phyloP scores from a whole-genome alignment of 148 eudicot species.

The Suaeda aralocaspica region DNA sequence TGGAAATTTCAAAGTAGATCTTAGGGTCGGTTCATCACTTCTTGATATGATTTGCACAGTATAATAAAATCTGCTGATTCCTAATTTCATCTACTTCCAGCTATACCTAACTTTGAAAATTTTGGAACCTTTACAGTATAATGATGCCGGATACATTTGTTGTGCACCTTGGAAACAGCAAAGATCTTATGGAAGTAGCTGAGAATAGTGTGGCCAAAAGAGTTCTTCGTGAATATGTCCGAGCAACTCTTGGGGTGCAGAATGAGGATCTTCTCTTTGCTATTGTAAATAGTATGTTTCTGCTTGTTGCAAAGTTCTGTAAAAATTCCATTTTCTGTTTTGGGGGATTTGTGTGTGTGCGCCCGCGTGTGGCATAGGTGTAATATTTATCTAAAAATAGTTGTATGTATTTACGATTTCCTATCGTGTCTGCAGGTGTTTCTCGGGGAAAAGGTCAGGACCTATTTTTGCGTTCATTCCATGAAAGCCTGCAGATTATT shows the following conservation, averaged over 20 bases:
- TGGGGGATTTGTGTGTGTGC: neutral
- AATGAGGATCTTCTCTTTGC: slow-evolving; percentile 89
- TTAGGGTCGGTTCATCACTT: neutral
- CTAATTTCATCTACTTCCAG: neutral
- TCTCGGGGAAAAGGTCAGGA: slow-evolving; percentile 98
- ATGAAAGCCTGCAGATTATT: slow-evolving; percentile 73
- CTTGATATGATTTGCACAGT: neutral
- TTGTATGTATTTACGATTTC: neutral
- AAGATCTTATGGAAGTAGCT: slow-evolving; percentile 94
- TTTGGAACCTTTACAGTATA: slow-evolving; percentile 46
- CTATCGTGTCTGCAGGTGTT: slow-evolving; percentile 56
- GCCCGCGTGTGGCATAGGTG: neutral
- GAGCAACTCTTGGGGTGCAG: slow-evolving; percentile 88
- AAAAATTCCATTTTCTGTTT: neutral
- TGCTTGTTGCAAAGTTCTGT: neutral
- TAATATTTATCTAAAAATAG: neutral
- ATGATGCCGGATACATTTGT: slow-evolving; percentile 92
- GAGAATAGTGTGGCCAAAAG: slow-evolving; percentile 84
- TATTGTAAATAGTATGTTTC: slow-evolving; percentile 73
- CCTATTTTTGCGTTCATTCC: slow-evolving; percentile 72
- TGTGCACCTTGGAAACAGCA: slow-evolving; percentile 99
- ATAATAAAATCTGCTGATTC: neutral
- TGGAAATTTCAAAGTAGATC: too few species aligned
- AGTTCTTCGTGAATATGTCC: slow-evolving; percentile 87
- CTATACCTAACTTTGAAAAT: neutral